Evolutionary conservation across 2,329 filamentous ascomycete genomes (phyloP), one percentile per base, ranked within the genome.

Genomic region (Fusarium torreyae): DNA sequence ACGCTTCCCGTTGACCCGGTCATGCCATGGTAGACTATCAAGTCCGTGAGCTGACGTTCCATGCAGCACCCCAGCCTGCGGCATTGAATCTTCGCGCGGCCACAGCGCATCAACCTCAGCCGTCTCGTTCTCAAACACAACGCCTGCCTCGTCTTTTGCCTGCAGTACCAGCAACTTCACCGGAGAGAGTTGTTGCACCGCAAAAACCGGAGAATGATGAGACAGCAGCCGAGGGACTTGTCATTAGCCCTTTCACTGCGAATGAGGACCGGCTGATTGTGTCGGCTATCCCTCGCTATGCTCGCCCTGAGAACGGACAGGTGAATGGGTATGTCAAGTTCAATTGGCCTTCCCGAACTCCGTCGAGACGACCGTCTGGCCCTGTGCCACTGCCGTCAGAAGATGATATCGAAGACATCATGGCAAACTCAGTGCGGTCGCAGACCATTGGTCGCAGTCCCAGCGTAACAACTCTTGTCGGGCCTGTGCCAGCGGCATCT

Each of bases 291-390:
- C 75, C 71, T 43, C 75, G 69, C 3, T 81, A 77, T 54, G 13
- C 43, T 40, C 75, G 78, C 7, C 79, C 79, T 2, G 36, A 66
- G 4, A 76, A 78, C 40, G 79, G 79, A 17, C 73, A 73, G 43
- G 77, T 81, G 33, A 80, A 81, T 49, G 78, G 79, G 3, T 81
- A 81, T 62, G 75, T 81, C 58, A 81, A 81, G 54, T 79, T 81
- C 46, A 74, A 77, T 49, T 81, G 79, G 79, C 75, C 76, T n/a
- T 66, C 62, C 51, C 72, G 43, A 63, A 63, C 40, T 46, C 55
- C 55, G 17, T 66, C 69, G 11, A 58, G 58, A 31, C 67, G 70
- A 20, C 66, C 63, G 8, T 57, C 68, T 20, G 54, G 42, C 11
- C 40, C 56, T 17, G 51, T 69, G 17, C 39, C 48, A 11, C 39